Evolutionary conservation across 768 basidiomycete genomes (phyloP), one percentile per base, ranked within the genome.

Genomic region (Mycena crocata): DNA sequence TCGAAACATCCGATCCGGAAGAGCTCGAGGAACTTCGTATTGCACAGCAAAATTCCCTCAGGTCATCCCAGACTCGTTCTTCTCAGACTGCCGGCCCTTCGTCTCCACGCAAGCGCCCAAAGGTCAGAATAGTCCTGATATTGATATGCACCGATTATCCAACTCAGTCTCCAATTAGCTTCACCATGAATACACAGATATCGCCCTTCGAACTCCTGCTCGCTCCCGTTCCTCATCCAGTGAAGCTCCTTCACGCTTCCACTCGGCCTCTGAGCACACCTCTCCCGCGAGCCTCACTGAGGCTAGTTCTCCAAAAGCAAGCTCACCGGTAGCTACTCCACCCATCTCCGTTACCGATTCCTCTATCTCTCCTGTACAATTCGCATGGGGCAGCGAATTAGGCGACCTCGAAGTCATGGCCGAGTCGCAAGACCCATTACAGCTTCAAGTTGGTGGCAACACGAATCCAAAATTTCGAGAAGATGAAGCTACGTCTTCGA

Each of bases 1-100:
- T 91, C 17, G 88, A 88, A 71, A 90, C 90, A 21, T 90, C 89
- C 5, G 90, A 91, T 68, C 76, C 79, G 50, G 90, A 90, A 70
- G 90, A 91, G 68, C 81, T 82, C 42, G 86, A 86, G 70, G 80
- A 81, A 48, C 65, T 85, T n/a, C 46, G 62, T 17, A 56, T 67
- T 61, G 71, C 8, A 40, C 52, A 37, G 9, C 64, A 75, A 24
- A 49, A 56, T 51, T 62, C 57, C 14, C 35, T 35, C 28, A 39
- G 24, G 8, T 23, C 59, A n/a, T 21, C 57, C 26, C 49, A 19
- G 8, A 62, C 57, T 19, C 66, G 66, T 10, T 48, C 34, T 45
- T 37, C 60, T 31, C 40, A 30, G 1, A 39, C 19, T 19, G 59
- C 60, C 7, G 59, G 30, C 34, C 58, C 39, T 24, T 48, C 49